A percentile compares a stretch with the other conserved stretches of the same genome.
Evolutionary conservation across 805 yeast genomes (phyloP).

Genomic region (Lipomyces yamadae): DNA sequence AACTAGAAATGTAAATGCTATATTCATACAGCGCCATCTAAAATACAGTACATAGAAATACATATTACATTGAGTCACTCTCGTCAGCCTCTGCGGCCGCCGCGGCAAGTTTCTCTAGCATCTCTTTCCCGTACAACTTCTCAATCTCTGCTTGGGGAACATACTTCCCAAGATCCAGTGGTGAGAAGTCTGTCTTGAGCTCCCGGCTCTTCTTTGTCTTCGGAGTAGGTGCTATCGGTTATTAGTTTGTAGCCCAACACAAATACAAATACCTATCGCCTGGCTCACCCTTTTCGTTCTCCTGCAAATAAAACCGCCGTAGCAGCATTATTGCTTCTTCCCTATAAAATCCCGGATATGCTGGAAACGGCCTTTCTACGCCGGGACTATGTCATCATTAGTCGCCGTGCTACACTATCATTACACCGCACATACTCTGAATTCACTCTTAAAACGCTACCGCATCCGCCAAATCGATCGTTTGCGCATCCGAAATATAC

Average conservation of each 20-base stretch:
- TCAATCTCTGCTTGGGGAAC: constrained; percentile 34
- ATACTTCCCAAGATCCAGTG: constrained; percentile 31
- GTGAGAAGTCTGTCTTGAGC: constrained; percentile 54
- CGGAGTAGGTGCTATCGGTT: constrained; percentile 69
- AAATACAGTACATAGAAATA: not conserved
- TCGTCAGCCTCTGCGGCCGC: not conserved
- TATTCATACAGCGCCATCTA: no score
- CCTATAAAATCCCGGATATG: constrained; percentile 77
- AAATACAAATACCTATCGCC: not conserved
- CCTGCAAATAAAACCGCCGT: constrained; percentile 81
- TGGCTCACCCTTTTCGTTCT: constrained; percentile 60
- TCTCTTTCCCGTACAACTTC: constrained; percentile 45
- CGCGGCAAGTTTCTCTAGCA: constrained; percentile 5
- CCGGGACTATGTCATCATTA: constrained; percentile 15
- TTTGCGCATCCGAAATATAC: constrained; percentile 93
- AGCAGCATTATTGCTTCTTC: constrained; percentile 82
- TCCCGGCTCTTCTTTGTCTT: constrained; percentile 64
- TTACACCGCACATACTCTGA: constrained; percentile 46
- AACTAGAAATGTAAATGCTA: no score
- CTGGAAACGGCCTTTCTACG: constrained; percentile 41
- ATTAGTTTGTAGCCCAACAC: not conserved
- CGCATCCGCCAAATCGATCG: constrained; percentile 96
- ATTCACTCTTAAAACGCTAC: constrained; percentile 73
- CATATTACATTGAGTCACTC: not conserved
- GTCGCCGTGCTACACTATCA: not conserved